phyloP scores from a whole-genome alignment of 345 rosid genomes.

The Geranium rotundifolium region DNA sequence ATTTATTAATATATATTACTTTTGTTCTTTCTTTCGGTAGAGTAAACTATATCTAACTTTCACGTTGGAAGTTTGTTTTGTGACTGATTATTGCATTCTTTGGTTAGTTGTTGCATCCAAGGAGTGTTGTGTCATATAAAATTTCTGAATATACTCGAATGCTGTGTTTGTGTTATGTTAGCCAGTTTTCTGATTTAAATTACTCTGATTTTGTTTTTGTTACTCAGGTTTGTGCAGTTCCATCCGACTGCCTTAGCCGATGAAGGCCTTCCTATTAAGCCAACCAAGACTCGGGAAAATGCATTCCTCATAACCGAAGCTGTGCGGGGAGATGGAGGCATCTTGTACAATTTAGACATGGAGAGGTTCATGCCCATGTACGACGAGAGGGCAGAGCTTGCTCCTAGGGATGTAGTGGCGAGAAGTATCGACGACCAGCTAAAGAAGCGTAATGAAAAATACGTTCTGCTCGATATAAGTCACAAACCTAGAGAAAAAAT shows the following conservation, averaged over 20 bases:
- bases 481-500: slow-evolving; percentile 71
- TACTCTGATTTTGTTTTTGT: slow-evolving; percentile 6
- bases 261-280: slow-evolving; percentile 80
- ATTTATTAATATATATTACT: no score
- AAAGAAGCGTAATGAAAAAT: slow-evolving; percentile 59
- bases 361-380: slow-evolving; percentile 84
- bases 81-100: no score
- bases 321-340: slow-evolving; percentile 89
- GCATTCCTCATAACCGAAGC: slow-evolving; percentile 90
- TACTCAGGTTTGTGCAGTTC: slow-evolving; percentile 82
- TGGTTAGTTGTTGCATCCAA: no score
- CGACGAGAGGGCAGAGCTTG: slow-evolving; percentile 88
- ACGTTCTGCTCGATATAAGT: slow-evolving; percentile 82
- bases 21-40: no score
- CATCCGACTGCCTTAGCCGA: slow-evolving; percentile 98
- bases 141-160: no score
- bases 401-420: slow-evolving; percentile 95
- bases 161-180: no score
- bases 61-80: no score
- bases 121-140: no score
- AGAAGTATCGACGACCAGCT: slow-evolving; percentile 95
- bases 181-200: background rate
- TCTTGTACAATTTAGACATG: slow-evolving; percentile 69
- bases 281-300: slow-evolving; percentile 52
- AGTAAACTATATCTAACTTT: no score